Evolutionary conservation across 305 asterid species (phyloP), one percentile per base, ranked within the genome.

Genomic region (Rubia tinctorum): DNA sequence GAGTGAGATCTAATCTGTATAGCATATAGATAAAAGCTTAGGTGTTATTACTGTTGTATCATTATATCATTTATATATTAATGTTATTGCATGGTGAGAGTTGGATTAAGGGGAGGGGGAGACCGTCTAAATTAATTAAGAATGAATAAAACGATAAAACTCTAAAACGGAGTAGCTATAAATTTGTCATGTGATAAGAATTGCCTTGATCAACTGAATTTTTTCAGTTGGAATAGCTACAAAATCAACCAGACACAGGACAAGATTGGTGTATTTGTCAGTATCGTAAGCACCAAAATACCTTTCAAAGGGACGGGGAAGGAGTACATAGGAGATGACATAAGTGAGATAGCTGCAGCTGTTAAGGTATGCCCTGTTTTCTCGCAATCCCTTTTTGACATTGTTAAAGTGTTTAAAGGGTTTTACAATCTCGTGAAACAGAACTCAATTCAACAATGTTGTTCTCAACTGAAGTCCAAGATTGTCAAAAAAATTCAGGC

Each of bases 261-360:
- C 81, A 93, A 83, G 84, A 89, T 90, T 60, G 98, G 98, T 67
- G 93, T 92, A 69, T 93, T 90, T 71, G 95, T 93, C 78, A 93
- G 98, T 87, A 93, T 93, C 64, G 98, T 93, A 67, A 93, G 98
- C 88, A 93, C 98, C 79, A 93, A 93, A 84, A 90, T 93, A 59
- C 97, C 98, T 76, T 93, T 93, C 66, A 93, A 93, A 84, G 97
- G 98, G 76, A 93, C 97, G 13, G 98, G 97, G 75, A 93, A 93
- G 83, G 98, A 93, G 83, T 93, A 93, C 78, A 93, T 93, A 70
- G 98, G 98, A 74, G 98, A 92, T 81, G 97, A 93, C 80, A 93
- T 93, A 82, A 93, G 91, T 51, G 98, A 93, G 84, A 93, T 93
- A 76, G 95, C 95, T 81, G 84, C 91, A 68, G 97, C 96, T 66